A percentile compares a stretch with the other conserved stretches of the same genome.
phyloP scores from a whole-genome alignment of 257 asterid genomes.

The Paulownia fortunei region DNA sequence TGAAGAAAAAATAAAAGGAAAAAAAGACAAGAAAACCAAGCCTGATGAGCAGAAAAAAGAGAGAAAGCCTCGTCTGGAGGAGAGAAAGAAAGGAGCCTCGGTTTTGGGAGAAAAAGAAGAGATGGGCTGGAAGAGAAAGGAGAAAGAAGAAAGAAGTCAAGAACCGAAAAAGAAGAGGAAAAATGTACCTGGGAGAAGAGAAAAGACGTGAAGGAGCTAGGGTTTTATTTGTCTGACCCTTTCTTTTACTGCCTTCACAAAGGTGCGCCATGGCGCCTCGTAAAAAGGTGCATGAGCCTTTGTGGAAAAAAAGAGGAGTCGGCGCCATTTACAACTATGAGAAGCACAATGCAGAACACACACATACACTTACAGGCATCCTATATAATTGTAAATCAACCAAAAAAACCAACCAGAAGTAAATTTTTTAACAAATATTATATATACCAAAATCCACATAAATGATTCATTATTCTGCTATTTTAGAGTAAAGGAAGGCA shows the following conservation, averaged over 20 bases:
- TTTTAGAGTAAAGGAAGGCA: not conserved
- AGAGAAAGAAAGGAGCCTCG: not conserved
- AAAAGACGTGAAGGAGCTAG: not conserved
- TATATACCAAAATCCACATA: not conserved
- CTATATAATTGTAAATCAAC: not conserved
- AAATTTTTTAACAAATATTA: not conserved
- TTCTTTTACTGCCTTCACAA: not conserved
- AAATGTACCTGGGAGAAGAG: too few species aligned
- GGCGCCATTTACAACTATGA: not conserved
- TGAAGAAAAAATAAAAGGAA: not conserved
- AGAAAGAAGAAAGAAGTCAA: too few species aligned
- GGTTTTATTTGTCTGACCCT: not conserved
- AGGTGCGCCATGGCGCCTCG: not conserved
- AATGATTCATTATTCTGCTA: not conserved
- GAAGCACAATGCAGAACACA: not conserved
- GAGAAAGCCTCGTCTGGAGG: not conserved
- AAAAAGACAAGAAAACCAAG: not conserved
- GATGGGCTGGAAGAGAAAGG: not conserved
- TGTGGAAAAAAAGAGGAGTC: not conserved
- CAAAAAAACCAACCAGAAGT: not conserved
- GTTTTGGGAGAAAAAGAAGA: not conserved
- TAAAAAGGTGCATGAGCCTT: not conserved
- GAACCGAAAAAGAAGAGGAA: too few species aligned
- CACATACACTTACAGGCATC: not conserved
- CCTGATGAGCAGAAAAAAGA: not conserved